These are phyloP conservation scores for Capronia coronata DNA, from an alignment of 2,329 filamentous ascomycete genomes.

Conservation along the genomic window DNA sequence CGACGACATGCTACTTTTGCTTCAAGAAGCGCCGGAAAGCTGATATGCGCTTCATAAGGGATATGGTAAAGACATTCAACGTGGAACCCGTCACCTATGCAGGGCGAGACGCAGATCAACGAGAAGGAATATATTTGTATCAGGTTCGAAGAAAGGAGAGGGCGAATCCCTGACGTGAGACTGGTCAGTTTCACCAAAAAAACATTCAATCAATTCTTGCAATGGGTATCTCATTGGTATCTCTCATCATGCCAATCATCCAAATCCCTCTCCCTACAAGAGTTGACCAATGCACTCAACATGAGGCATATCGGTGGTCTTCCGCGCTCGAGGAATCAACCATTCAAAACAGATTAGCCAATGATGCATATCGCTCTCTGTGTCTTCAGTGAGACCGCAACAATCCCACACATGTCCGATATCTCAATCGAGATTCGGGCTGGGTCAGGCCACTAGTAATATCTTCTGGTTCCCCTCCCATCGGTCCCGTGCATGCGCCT, in stretches of 20 bases:
- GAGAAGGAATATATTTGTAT: constrained; percentile 57
- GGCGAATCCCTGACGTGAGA: constrained; percentile 3
- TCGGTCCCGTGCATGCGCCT: constrained; percentile 69
- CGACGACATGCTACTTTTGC: constrained; percentile 74
- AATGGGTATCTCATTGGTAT: constrained; percentile 10
- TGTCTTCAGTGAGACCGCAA: constrained; percentile 17
- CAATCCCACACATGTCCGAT: constrained; percentile 11
- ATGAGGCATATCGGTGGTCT: not conserved
- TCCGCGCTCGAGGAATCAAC: not conserved
- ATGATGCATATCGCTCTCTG: constrained; percentile 13
- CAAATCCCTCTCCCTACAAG: not conserved
- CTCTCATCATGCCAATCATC: constrained; percentile 11
- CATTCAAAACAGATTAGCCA: constrained; percentile 8
- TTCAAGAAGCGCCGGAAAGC: constrained; percentile 88
- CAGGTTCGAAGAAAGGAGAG: constrained; percentile 13
- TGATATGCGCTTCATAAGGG: constrained; percentile 67
- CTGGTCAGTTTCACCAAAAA: not conserved
- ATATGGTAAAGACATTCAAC: constrained; percentile 59
- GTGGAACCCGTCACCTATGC: constrained; percentile 59
- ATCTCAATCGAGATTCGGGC: not conserved
- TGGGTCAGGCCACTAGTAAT: constrained; percentile 17
- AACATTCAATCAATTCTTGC: not conserved
- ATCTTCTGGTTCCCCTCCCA: constrained; percentile 45
- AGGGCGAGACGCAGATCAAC: constrained; percentile 45
- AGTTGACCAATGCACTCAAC: not conserved